Evolutionary conservation across 495 filamentous ascomycete species (phyloP), one percentile per base, ranked within the genome.

Genomic region (Collariella sp.): DNA sequence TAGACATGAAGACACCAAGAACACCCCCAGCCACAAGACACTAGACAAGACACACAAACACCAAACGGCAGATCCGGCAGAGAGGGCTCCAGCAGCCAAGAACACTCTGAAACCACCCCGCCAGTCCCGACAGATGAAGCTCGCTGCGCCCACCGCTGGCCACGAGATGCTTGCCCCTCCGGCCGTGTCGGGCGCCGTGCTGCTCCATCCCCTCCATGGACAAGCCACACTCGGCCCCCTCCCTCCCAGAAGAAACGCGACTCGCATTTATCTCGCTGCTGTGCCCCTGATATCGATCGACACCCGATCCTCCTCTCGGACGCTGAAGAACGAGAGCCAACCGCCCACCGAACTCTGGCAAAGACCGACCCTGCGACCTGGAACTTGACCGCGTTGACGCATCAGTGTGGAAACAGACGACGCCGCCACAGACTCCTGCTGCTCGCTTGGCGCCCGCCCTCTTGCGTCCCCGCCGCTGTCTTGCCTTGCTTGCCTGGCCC

Each of bases 381-480:
- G 46, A 50, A 40, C n/a, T 36, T 35, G 38, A 50, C 35, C 36
- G 48, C n/a, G n/a, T n/a, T n/a, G n/a, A n/a, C n/a, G n/a, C n/a
- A n/a, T n/a, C n/a, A n/a, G n/a, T n/a, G n/a, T n/a, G n/a, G n/a
- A n/a, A n/a, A n/a, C n/a, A n/a, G n/a, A n/a, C n/a, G n/a, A n/a
- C n/a, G n/a, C n/a, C n/a, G n/a, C n/a, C n/a, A 15, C 34, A 5
- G 33, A 43, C 29, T 33, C 7, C 18, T 33, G 18, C n/a, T n/a
- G n/a, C n/a, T n/a, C 19, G 5, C 57, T 59, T 59, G 57, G 52
- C 55, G 35, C 57, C 41, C 57, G 52, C 57, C 57, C 55, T 46
- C 47, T 47, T 50, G 43, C 50, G 31, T 41, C 54, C 35, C 16
- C 38, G n/a, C 18, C 48, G 23, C 36, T 29, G 20, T 19, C 20